Evolutionary conservation across 139 green algal species (phyloP).

Genomic region (Diplosphaera chodatii): DNA sequence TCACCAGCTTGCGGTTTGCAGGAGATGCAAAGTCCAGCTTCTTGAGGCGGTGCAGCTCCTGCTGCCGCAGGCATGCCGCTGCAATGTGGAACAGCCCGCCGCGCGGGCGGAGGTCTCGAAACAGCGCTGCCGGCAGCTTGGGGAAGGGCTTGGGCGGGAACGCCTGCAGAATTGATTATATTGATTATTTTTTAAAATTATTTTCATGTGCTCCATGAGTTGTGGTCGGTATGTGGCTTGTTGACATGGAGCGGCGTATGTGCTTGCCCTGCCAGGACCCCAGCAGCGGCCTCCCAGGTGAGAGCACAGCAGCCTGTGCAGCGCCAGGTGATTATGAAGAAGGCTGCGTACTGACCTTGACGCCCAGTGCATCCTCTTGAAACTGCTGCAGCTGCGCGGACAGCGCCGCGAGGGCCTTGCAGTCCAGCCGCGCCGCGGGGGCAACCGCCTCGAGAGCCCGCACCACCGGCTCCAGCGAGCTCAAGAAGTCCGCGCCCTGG

Average conservation of each 20-base stretch:
- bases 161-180: too few relatives aligned
- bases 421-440: constrained; percentile 48
- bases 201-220: too few relatives aligned
- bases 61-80: constrained; percentile 37
- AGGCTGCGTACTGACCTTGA: constrained; percentile 52
- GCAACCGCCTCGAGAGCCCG: constrained; percentile 38
- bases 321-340: too few relatives aligned
- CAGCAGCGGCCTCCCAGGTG: too few relatives aligned
- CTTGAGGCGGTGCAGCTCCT: constrained; percentile 40
- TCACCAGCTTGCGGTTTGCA: constrained; percentile 48
- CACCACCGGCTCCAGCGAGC: constrained; percentile 34
- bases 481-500: constrained; percentile 48
- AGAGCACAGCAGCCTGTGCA: too few relatives aligned
- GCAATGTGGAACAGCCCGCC: constrained; percentile 55
- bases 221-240: too few relatives aligned
- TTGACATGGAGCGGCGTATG: too few relatives aligned
- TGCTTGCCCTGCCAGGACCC: too few relatives aligned
- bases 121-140: constrained; percentile 39
- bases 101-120: constrained; percentile 27
- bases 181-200: too few relatives aligned
- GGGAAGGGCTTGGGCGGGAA: constrained; percentile 36
- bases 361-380: constrained; percentile 71
- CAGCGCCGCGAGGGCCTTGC: constrained; percentile 35
- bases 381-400: constrained; percentile 72
- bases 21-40: constrained; percentile 55